phyloP scores from a whole-genome alignment of 176 grass and related monocot genomes.

The Rhynchospora tenuis region DNA sequence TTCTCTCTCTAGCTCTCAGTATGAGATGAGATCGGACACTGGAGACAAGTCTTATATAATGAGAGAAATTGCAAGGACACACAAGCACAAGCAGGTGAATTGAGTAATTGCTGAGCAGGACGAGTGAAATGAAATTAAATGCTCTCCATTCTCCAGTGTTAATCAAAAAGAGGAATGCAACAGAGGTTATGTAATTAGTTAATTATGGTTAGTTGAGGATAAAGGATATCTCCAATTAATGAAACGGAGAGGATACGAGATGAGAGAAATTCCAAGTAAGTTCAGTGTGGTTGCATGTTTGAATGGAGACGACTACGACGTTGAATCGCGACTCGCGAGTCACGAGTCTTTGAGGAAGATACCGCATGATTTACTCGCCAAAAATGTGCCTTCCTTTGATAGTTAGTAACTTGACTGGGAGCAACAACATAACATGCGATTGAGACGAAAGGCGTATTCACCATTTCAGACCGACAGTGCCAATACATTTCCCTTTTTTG shows the following conservation, averaged over 20 bases:
- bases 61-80: neutral
- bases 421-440: no score
- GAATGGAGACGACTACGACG: neutral
- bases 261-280: neutral
- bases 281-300: neutral
- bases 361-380: neutral
- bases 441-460: no score
- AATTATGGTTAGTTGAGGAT: no score
- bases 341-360: neutral
- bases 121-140: neutral
- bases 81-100: neutral
- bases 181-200: no score
- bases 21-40: neutral
- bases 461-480: no score
- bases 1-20: conserved; percentile 9
- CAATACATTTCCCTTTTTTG: no score
- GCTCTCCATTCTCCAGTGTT: neutral
- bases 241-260: neutral
- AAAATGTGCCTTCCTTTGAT: neutral
- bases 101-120: neutral
- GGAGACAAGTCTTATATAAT: neutral
- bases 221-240: no score
- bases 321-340: conserved; percentile 21
- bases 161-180: no score
- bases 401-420: no score